Base-by-base conservation (phyloP, 768 basidiomycete genomes). In the Tulasnella sp. region DNA sequence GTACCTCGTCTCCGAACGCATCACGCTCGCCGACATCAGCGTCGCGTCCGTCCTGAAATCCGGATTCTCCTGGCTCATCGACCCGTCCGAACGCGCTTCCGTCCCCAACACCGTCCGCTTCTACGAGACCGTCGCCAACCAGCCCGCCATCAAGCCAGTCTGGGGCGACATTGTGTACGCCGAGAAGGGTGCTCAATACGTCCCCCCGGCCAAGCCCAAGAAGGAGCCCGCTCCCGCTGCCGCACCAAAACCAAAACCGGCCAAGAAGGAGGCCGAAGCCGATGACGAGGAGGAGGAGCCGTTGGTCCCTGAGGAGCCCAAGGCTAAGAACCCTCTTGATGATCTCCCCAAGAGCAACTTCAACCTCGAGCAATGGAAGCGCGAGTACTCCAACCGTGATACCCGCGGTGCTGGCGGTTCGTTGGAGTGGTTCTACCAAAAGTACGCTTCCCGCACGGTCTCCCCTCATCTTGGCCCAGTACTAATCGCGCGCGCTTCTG, bases 321-420 rank as follows among this genome's bases (percentile, higher is more conserved):
- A 97, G 85, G 89, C 86, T 79, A 96, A 97, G 90, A 97, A 98
- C 89, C 97, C 97, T 38, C 91, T 97, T 97, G 86, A 96, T 36
- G 27, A 27, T 14, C 91, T 98, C 56, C 95, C 96, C 82, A 97
- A 94, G 86, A 93, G 94, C 14, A 87, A 89, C 7, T 91, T 94
- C 86, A 95, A 95, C 88, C 91, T 96, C 78, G 94, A 75, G 85
- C 44, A 98, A 87, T 98, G 95, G 96, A 98, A 98, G 86, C 92
- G 95, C 71, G 93, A 94, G 68, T 99, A 99, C 89, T 98, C 96
- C 83, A 99, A 98, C 92, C 92, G 93, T 85, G 96, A 98, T n/a
- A 98, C 97, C 52, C 92, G 94, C 77, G 95, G 94, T 48, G 82
- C 93, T 24, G 91, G 86, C 68, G 96, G 94, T 81, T 86, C 95